Evolutionary conservation across 2,329 filamentous ascomycete genomes (phyloP), one percentile per base, ranked within the genome.

Genomic region (Pseudogymnoascus sp.): DNA sequence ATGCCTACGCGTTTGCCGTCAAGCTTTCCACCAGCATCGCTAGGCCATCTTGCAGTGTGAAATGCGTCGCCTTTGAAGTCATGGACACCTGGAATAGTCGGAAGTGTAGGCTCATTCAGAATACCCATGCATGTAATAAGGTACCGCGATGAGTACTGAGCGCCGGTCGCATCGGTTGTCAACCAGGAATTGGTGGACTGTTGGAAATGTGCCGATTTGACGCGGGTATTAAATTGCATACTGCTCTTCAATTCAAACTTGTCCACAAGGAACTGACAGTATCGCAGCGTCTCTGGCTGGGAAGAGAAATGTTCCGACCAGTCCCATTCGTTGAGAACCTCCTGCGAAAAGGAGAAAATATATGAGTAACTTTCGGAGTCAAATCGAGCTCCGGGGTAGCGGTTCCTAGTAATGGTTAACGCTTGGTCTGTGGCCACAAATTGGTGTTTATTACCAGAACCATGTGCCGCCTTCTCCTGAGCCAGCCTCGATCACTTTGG

Each of bases 281-380:
- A 80, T 3, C 61, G 63, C 3, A 71, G 71, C 1, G 79, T 63
- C 60, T 80, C 74, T 52, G 69, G 64, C 57, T 71, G 68, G 28
- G 61, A 67, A 2, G 75, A 73, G 59, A 73, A 77, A 30, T 68
- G 64, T 61, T 74, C 67, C 7, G 68, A 67, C 72, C 76, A 81
- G 13, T 69, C 70, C 73, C 74, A 81, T 28, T 73, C 71, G 19
- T 73, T 68, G 67, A 71, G 77, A 3, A 76, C 69, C 72, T 57
- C 69, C 72, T 28, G 73, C 60, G 60, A 71, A 67, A 5, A 69
- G 58, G 37, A 72, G 65, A 57, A 62, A 6, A 55, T 59, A 63
- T 80, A 79, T 0, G 74, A 74, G n/a, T 75, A 72, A 1, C 72
- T 73, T 64, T 78, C 75, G 0, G 75, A 75, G 59, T 79, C 77